These are phyloP conservation scores for Thinopyrum elongatum DNA, from an alignment of 176 grass and related monocot species.

Conservation along the genomic window DNA sequence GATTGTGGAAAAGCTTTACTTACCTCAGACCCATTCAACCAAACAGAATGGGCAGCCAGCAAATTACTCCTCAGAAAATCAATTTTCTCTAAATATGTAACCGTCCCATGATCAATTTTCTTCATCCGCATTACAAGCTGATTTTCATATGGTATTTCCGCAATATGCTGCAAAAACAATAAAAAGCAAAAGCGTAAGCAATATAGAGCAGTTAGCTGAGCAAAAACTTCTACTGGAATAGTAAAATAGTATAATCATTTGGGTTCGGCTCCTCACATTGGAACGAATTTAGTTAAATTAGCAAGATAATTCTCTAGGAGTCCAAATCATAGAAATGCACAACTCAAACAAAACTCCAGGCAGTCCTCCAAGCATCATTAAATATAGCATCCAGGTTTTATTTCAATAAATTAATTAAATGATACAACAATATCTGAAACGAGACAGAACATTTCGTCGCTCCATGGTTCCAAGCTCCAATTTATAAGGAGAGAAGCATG, in stretches of 20 bases:
- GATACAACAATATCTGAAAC: no score
- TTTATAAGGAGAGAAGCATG: background rate
- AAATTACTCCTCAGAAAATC: slow-evolving; percentile 80
- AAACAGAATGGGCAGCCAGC: slow-evolving; percentile 87
- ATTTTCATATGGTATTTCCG: slow-evolving; percentile 97
- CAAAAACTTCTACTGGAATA: background rate
- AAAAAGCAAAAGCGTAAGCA: slow-evolving; percentile 1
- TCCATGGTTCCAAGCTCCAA: background rate
- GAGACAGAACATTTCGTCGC: background rate
- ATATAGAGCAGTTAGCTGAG: background rate
- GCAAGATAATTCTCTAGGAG: background rate
- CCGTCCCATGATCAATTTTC: slow-evolving; percentile 83
- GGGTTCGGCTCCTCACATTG: background rate
- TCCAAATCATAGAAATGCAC: background rate
- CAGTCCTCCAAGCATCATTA: background rate
- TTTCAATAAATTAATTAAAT: background rate
- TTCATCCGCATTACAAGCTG: slow-evolving; percentile 60
- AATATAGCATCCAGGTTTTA: background rate
- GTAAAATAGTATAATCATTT: background rate
- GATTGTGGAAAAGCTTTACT: slow-evolving; percentile 23
- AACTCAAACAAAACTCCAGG: background rate
- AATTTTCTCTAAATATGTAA: slow-evolving; percentile 94
- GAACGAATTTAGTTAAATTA: background rate
- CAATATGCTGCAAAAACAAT: slow-evolving; percentile 68
- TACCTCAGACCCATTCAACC: slow-evolving; percentile 80